Percentiles rank a stretch among this genome's conserved stretches.
Evolutionary conservation across 768 basidiomycete species (phyloP).

Genomic region (Pleurotus pulmonarius): DNA sequence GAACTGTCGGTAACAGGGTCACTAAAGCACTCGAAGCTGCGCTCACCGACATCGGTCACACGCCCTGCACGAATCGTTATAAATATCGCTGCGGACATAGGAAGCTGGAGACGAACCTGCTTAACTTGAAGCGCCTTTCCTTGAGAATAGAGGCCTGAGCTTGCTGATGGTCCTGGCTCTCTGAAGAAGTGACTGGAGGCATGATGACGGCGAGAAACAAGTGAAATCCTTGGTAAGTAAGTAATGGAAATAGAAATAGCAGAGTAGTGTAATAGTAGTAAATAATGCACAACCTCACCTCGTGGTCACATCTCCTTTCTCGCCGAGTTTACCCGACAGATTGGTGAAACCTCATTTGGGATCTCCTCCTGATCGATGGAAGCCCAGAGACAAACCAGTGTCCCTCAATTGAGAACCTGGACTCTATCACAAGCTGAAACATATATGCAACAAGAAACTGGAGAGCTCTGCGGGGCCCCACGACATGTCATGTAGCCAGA

Average conservation of each 20-base stretch:
- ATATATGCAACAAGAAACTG: background rate
- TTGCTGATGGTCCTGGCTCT: conserved; percentile 34
- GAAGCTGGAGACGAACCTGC: conserved; percentile 47
- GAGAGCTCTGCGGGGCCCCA: background rate
- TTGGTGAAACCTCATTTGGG: conserved; percentile 8
- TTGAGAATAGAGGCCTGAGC: conserved; percentile 55
- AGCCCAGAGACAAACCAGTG: conserved; percentile 5
- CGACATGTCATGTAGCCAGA: background rate
- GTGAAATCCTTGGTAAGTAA: conserved; percentile 16
- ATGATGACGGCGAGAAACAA: conserved; percentile 35
- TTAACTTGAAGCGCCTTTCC: conserved; percentile 83
- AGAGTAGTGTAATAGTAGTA: conserved; percentile 14
- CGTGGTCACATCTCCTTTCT: conserved; percentile 10
- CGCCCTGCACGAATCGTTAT: conserved; percentile 44
- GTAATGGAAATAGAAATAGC: conserved; percentile 19
- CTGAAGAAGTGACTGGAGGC: conserved; percentile 41
- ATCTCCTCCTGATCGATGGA: conserved; percentile 6
- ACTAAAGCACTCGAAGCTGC: background rate
- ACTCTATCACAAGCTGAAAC: background rate
- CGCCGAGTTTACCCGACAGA: conserved; percentile 36
- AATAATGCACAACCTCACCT: conserved; percentile 20
- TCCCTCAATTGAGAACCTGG: background rate
- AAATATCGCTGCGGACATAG: background rate
- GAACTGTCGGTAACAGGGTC: background rate
- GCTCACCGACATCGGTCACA: conserved; percentile 89